These are phyloP conservation scores for Colletotrichum echinochloae DNA, from an alignment of 2,329 filamentous ascomycete genomes.

Conservation along the genomic window DNA sequence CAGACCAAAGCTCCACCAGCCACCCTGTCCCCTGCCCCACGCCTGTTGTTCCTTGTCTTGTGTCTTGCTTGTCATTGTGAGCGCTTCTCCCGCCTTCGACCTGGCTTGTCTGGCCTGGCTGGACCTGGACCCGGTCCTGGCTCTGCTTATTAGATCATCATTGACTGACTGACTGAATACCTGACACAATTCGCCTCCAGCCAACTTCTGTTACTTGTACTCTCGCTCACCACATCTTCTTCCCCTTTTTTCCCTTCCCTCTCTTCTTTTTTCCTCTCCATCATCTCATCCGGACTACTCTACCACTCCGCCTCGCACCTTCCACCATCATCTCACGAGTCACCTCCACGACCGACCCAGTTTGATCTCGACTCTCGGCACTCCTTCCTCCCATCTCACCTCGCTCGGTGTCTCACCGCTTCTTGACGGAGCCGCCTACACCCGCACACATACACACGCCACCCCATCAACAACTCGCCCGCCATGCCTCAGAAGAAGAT, in stretches of 20 bases:
- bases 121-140: slow-evolving; percentile 28
- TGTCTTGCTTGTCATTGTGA: slow-evolving; percentile 40
- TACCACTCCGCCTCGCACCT: neutral
- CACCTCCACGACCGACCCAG: slow-evolving; percentile 12
- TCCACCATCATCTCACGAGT: neutral
- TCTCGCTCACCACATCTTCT: slow-evolving; percentile 30
- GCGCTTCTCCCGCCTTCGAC: slow-evolving; percentile 41
- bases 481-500: slow-evolving; percentile 80
- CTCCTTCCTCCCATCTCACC: slow-evolving; percentile 3
- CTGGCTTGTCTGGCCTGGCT: slow-evolving; percentile 24
- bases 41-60: slow-evolving; percentile 38
- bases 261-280: neutral
- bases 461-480: slow-evolving; percentile 36
- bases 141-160: slow-evolving; percentile 41
- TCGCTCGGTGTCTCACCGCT: slow-evolving; percentile 6
- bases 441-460: slow-evolving; percentile 4
- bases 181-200: slow-evolving; percentile 40
- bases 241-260: slow-evolving; percentile 3
- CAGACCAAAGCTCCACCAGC: slow-evolving; percentile 35
- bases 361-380: slow-evolving; percentile 12
- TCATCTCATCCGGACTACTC: neutral
- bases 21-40: slow-evolving; percentile 39
- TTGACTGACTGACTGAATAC: slow-evolving; percentile 35
- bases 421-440: slow-evolving; percentile 13
- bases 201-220: slow-evolving; percentile 28